Percentiles rank a stretch among this genome's conserved stretches.
Conservation (phyloP, 2,329 filamentous ascomycete genomes). For the Phialophora chinensis region DNA sequence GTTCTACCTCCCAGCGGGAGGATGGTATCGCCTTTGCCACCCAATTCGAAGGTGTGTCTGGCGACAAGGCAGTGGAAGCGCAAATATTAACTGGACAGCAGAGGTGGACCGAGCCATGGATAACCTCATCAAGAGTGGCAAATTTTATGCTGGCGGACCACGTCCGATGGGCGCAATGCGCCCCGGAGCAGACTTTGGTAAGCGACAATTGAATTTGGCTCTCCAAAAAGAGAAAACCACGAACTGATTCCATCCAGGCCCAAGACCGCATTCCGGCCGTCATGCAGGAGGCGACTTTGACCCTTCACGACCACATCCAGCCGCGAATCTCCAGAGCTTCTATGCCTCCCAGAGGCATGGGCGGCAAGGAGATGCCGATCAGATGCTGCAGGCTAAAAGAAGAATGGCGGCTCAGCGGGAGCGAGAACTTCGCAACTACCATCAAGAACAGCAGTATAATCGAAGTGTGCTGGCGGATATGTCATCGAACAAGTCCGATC, state of each 20-base stretch:
- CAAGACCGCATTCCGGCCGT: constrained; percentile 71
- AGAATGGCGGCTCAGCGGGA: constrained; percentile 99
- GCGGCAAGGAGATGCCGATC: constrained; percentile 90
- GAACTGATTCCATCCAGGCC: constrained; percentile 58
- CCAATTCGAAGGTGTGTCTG: constrained; percentile 79
- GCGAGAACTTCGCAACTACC: constrained; percentile 98
- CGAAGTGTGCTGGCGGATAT: constrained; percentile 83
- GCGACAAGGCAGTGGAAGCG: constrained; percentile 7
- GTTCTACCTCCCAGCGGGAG: constrained; percentile 74
- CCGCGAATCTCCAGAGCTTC: constrained; percentile 86
- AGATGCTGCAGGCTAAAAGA: constrained; percentile 99
- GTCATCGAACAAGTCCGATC: constrained; percentile 79
- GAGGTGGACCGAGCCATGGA: constrained; percentile 96
- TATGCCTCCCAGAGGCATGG: constrained; percentile 91
- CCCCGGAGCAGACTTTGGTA: constrained; percentile 34
- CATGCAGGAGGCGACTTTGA: constrained; percentile 88
- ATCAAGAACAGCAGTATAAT: constrained; percentile 99
- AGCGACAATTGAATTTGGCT: background rate
- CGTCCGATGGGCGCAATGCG: constrained; percentile 72
- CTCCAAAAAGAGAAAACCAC: background rate
- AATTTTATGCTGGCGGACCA: constrained; percentile 68
- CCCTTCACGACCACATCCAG: constrained; percentile 72
- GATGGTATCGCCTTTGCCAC: constrained; percentile 79
- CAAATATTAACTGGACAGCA: constrained; percentile 51
- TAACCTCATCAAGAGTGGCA: constrained; percentile 95